Percentiles rank a stretch among this genome's conserved stretches.
Evolutionary conservation across 2,329 filamentous ascomycete species (phyloP).

Genomic region (Incumbomyces lentus): DNA sequence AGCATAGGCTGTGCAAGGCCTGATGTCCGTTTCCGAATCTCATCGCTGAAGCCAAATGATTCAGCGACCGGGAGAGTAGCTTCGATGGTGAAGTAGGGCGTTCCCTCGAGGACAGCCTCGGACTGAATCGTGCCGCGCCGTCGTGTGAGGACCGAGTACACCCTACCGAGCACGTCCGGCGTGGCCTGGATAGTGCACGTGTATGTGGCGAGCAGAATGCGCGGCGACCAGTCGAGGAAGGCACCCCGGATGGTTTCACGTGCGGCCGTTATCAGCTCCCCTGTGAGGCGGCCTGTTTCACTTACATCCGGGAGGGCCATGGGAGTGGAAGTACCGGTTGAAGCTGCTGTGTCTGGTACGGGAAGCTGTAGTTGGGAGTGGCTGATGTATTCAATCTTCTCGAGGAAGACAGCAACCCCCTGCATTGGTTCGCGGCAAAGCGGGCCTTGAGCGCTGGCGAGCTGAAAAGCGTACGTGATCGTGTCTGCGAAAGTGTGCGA

Average conservation of each 20-base stretch:
- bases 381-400: conserved; percentile 56
- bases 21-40: conserved; percentile 88
- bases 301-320: conserved; percentile 38
- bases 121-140: conserved; percentile 80
- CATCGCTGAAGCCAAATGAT: conserved; percentile 90
- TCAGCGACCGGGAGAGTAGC: conserved; percentile 84
- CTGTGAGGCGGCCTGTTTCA: conserved; percentile 71
- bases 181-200: conserved; percentile 87
- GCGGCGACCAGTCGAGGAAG: conserved; percentile 90
- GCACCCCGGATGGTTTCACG: conserved; percentile 73
- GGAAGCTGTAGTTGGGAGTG: conserved; percentile 35
- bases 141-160: conserved; percentile 95
- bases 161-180: conserved; percentile 86
- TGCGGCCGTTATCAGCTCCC: conserved; percentile 83
- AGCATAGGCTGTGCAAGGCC: conserved; percentile 87
- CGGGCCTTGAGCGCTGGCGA: conserved; percentile 77
- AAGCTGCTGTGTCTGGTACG: conserved; percentile 29
- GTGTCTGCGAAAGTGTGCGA: conserved; percentile 74
- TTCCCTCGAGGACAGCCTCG: conserved; percentile 88
- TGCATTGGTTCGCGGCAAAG: conserved; percentile 89
- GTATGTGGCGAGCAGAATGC: conserved; percentile 96
- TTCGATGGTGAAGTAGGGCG: conserved; percentile 89
- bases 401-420: conserved; percentile 81
- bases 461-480: conserved; percentile 85
- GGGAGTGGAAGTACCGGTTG: neutral